Base-by-base conservation (phyloP, 768 basidiomycete genomes). In the Termitomyces sp. region DNA sequence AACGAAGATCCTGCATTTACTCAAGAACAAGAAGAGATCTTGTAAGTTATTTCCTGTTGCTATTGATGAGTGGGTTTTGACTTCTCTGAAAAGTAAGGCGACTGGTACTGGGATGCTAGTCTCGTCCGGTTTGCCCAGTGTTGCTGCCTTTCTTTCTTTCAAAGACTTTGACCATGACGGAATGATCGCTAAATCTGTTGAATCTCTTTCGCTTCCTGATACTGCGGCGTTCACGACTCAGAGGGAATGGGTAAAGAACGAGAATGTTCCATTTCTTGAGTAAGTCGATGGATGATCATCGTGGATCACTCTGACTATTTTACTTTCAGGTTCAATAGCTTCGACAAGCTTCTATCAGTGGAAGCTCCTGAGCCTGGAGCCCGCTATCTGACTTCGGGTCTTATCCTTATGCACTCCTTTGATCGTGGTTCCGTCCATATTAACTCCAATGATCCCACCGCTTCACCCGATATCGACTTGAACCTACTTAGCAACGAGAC, bases 341-440 rank as follows among this genome's bases (percentile, higher is more conserved):
- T 37, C 16, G 50, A 38, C 17, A 17, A 19, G 16, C 47, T 41
- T 27, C 52, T 38, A 23, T 14, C 29, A 2, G 16, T 38, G 5
- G 27, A 1, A 27, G 43, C 25, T 3, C 59, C 63, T 6, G 60
- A 68, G 34, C 40, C 46, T 4, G 67, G 68, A 1, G 65, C 61
- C 32, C 58, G 48, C 14, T 71, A 71, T 38, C 53, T 54, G 25
- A 61, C 68, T 0, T 37, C 67, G 7, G 19, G 60, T 14, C 5
- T 62, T 6, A 53, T 56, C 17, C 59, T 74, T 1, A 70, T 71
- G 50, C 75, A 73, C 58, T 72, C 76, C 5, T 68, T 74, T 59
- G 70, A 71, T 32, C 68, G 74, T 21, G 80, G 80, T 9, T 68
- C 66, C 11, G 69, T 81, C 40, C 67, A 70, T 41, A 65, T 68